These are phyloP conservation scores for Starmerella apis DNA, from an alignment of 805 yeast species.

Conservation along the genomic window DNA sequence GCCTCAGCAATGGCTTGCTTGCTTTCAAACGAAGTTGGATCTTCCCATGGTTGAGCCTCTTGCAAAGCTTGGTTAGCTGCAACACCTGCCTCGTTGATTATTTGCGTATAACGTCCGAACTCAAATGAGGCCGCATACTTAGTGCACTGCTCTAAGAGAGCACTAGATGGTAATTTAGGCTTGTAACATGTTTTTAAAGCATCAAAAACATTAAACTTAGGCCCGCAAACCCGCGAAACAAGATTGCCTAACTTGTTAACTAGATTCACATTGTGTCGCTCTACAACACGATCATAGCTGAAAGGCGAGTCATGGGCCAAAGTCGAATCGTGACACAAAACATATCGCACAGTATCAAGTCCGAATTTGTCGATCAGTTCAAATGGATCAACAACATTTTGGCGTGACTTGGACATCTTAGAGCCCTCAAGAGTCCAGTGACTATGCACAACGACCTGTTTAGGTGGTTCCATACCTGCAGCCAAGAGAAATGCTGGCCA, in stretches of 20 bases:
- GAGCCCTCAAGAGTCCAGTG: slow-evolving; percentile 88
- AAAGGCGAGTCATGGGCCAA: slow-evolving; percentile 73
- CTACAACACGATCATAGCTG: slow-evolving; percentile 47
- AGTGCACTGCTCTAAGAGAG: slow-evolving; percentile 42
- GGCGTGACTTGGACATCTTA: slow-evolving; percentile 88
- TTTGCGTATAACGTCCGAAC: slow-evolving; percentile 35
- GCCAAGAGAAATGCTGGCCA: slow-evolving; percentile 93
- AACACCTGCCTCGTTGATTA: slow-evolving; percentile 23
- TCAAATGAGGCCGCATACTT: slow-evolving; percentile 53
- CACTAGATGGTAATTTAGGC: slow-evolving; percentile 22
- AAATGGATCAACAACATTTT: slow-evolving; percentile 89
- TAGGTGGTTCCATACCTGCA: slow-evolving; percentile 60
- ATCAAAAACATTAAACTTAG: slow-evolving; percentile 45
- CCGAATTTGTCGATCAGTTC: slow-evolving; percentile 55
- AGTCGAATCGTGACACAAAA: slow-evolving; percentile 63
- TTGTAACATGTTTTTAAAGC: slow-evolving; percentile 6
- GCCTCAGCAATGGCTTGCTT: slow-evolving; percentile 45
- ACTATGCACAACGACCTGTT: slow-evolving; percentile 73
- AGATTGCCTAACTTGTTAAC: slow-evolving; percentile 79
- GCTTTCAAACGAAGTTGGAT: slow-evolving; percentile 28
- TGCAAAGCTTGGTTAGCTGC: slow-evolving; percentile 60
- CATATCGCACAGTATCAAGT: slow-evolving; percentile 51
- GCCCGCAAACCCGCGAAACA: slow-evolving; percentile 60
- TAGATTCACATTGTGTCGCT: slow-evolving; percentile 39
- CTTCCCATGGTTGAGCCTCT: slow-evolving; percentile 62